Evolutionary conservation across 1,284 basidiomycete genomes (phyloP).

Genomic region (Mycena citricolor): DNA sequence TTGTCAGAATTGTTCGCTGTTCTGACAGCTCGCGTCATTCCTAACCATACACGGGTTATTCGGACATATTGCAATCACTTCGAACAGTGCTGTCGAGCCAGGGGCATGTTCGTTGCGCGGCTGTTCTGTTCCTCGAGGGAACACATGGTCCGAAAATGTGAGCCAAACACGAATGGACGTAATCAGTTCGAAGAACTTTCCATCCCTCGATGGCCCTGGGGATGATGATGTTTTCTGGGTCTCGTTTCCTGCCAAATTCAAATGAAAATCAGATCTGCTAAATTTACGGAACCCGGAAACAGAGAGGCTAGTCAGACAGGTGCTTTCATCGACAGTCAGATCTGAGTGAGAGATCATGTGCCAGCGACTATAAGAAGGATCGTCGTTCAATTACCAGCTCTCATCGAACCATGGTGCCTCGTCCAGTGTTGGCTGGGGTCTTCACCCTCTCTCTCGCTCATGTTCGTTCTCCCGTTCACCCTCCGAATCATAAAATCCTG

Average conservation of each 20-base stretch:
- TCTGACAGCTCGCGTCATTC: conserved; percentile 20
- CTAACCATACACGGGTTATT: no score
- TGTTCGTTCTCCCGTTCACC: conserved; percentile 11
- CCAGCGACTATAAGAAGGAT: conserved; percentile 9
- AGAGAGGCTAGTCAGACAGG: no score
- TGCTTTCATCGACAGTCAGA: not conserved
- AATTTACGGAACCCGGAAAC: no score
- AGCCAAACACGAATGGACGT: conserved; percentile 17
- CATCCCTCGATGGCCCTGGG: conserved; percentile 15
- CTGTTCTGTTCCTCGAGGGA: not conserved
- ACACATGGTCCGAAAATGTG: conserved; percentile 3
- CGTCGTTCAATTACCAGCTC: conserved; percentile 6
- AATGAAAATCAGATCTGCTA: no score
- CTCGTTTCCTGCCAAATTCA: conserved; percentile 11
- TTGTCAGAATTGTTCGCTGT: no score
- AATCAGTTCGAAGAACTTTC: conserved; percentile 19
- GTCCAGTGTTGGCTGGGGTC: conserved; percentile 12
- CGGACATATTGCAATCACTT: conserved; percentile 13
- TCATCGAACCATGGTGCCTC: conserved; percentile 16
- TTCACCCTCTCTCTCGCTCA: conserved; percentile 21
- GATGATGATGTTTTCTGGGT: not conserved
- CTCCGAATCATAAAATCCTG: conserved; percentile 7
- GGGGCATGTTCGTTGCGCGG: conserved; percentile 9
- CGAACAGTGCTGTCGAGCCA: conserved; percentile 12
- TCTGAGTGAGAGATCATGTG: conserved; percentile 12